Evolutionary conservation across 2,329 filamentous ascomycete species (phyloP).

Genomic region (Ampelomyces quisqualis): DNA sequence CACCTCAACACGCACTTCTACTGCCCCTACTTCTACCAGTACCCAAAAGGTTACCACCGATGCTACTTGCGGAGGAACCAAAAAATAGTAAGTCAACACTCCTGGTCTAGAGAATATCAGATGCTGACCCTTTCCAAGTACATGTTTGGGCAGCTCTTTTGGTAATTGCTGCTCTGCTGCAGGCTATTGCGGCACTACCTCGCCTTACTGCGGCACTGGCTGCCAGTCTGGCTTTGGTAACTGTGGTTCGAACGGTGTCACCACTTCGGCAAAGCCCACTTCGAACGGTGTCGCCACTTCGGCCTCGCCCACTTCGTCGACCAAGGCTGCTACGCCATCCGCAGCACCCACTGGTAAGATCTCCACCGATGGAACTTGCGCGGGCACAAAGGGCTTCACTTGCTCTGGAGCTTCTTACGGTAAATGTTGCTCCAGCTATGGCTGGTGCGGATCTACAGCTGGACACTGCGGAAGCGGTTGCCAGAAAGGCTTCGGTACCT

Average conservation of each 20-base stretch:
- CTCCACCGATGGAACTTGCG: conserved; percentile 31
- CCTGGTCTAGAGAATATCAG: neutral
- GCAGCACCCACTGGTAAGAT: conserved; percentile 15
- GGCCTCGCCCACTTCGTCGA: conserved; percentile 1
- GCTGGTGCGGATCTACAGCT: conserved; percentile 43
- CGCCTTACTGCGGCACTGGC: conserved; percentile 32
- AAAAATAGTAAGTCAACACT: conserved; percentile 26
- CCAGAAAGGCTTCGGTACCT: conserved; percentile 38
- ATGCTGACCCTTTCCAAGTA: conserved; percentile 19
- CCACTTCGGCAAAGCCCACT: conserved; percentile 1
- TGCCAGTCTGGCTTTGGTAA: conserved; percentile 40
- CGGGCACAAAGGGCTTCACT: conserved; percentile 31
- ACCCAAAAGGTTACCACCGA: conserved; percentile 42
- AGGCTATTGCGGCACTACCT: conserved; percentile 35
- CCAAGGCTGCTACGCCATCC: conserved; percentile 7
- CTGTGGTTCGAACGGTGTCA: conserved; percentile 15
- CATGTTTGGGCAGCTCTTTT: conserved; percentile 46
- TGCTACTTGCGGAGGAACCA: conserved; percentile 46
- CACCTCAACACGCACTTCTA: conserved; percentile 4
- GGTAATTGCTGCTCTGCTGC: conserved; percentile 49
- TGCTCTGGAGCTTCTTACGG: conserved; percentile 49
- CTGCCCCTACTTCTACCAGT: conserved; percentile 15
- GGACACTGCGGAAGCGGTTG: conserved; percentile 36
- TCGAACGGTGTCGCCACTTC: conserved; percentile 1
- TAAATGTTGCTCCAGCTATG: conserved; percentile 48